Percentiles rank a stretch among this genome's conserved stretches.
phyloP scores from a whole-genome alignment of 768 basidiomycete genomes.

The Royoungia palumana region DNA sequence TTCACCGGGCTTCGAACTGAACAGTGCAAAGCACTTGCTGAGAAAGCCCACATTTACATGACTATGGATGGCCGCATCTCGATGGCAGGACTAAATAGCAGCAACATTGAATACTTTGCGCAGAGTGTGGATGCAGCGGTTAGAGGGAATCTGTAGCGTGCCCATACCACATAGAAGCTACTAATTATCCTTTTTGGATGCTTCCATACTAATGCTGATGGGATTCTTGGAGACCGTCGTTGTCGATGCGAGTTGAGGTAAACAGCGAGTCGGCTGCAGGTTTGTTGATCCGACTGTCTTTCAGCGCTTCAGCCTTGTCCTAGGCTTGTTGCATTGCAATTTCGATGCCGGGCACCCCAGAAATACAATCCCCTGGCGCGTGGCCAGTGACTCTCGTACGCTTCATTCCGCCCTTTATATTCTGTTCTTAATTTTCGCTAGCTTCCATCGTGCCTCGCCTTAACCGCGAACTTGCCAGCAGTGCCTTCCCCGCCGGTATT shows the following conservation, averaged over 20 bases:
- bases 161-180: slow-evolving; percentile 24
- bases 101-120: slow-evolving; percentile 89
- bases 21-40: slow-evolving; percentile 79
- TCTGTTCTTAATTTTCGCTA: background rate
- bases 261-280: slow-evolving; percentile 5
- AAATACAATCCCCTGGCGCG: slow-evolving; percentile 22
- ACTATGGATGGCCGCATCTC: slow-evolving; percentile 91
- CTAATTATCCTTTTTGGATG: slow-evolving; percentile 16
- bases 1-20: slow-evolving; percentile 81
- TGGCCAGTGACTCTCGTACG: slow-evolving; percentile 23
- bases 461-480: slow-evolving; percentile 4
- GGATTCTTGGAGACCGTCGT: slow-evolving; percentile 8
- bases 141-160: slow-evolving; percentile 62
- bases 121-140: slow-evolving; percentile 82
- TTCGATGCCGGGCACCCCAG: slow-evolving; percentile 17
- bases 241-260: slow-evolving; percentile 18
- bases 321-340: slow-evolving; percentile 21
- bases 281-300: slow-evolving; percentile 9
- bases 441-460: background rate
- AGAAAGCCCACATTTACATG: slow-evolving; percentile 91
- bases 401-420: background rate
- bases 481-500: background rate
- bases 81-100: slow-evolving; percentile 85
- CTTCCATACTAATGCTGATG: slow-evolving; percentile 23
- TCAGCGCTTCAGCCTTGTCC: background rate